A percentile compares a stretch with the other conserved stretches of the same genome.
phyloP scores from a whole-genome alignment of 768 basidiomycete genomes.

The Rossbeevera mucosa region DNA sequence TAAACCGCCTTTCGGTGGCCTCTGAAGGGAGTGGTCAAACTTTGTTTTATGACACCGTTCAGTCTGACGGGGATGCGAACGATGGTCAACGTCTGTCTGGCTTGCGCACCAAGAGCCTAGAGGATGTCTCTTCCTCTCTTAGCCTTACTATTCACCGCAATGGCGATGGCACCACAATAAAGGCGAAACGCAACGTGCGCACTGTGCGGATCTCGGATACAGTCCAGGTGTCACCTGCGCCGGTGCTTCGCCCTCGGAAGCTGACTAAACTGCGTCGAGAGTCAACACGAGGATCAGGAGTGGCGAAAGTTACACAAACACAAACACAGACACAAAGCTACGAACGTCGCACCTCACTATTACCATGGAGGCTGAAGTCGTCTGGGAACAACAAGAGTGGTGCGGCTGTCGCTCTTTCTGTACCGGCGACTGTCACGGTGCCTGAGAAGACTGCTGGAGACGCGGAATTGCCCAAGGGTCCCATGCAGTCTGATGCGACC shows the following conservation, averaged over 20 bases:
- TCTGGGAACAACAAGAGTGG: constrained; percentile 1
- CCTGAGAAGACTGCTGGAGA: neutral
- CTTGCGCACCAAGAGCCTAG: constrained; percentile 21
- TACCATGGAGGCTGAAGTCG: constrained; percentile 22
- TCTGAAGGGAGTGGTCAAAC: constrained; percentile 27
- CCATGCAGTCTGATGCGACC: neutral
- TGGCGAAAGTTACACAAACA: neutral
- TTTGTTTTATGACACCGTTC: constrained; percentile 21
- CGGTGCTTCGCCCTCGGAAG: constrained; percentile 15
- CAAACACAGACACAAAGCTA: neutral
- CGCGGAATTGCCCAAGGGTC: neutral
- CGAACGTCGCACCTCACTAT: constrained; percentile 17
- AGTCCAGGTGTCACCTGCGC: constrained; percentile 17
- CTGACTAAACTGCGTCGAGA: constrained; percentile 19
- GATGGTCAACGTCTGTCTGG: neutral
- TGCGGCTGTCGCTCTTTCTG: neutral
- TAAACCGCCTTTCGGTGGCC: constrained; percentile 20
- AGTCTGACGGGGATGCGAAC: constrained; percentile 3
- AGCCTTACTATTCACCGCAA: constrained; percentile 5
- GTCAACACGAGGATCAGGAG: neutral
- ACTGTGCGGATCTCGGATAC: constrained; percentile 24
- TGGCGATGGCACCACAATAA: neutral
- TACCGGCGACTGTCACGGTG: neutral
- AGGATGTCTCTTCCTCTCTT: constrained; percentile 20
- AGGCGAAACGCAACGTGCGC: constrained; percentile 19